A percentile compares a stretch with the other conserved stretches of the same genome.
Evolutionary conservation across 768 basidiomycete genomes (phyloP).

Genomic region (Agrocybe pediades): DNA sequence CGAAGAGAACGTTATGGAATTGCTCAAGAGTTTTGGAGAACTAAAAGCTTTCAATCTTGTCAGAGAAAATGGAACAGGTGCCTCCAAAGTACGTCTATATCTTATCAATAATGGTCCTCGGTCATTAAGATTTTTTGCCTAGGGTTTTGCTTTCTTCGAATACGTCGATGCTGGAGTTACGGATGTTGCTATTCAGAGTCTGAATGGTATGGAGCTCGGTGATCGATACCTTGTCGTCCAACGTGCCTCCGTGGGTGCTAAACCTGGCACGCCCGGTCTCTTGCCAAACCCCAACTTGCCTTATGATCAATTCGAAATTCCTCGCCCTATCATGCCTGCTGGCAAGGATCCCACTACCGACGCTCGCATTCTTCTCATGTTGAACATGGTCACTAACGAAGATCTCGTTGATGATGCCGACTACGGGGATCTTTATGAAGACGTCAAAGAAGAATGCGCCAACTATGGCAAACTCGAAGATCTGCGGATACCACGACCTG

Average conservation of each 20-base stretch:
- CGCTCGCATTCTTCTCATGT: conserved; percentile 89
- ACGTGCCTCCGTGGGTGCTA: conserved; percentile 92
- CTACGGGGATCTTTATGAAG: conserved; percentile 92
- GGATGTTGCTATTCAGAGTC: conserved; percentile 92
- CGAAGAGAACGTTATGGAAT: conserved; percentile 98
- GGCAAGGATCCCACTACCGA: conserved; percentile 61
- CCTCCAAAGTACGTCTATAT: conserved; percentile 69
- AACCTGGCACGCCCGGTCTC: conserved; percentile 66
- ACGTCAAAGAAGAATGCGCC: conserved; percentile 88
- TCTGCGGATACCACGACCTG: conserved; percentile 84
- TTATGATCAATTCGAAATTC: conserved; percentile 82
- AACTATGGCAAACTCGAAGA: conserved; percentile 84
- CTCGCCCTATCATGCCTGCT: conserved; percentile 86
- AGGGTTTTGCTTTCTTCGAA: conserved; percentile 99
- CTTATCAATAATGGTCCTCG: background rate
- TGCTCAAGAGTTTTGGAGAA: conserved; percentile 96
- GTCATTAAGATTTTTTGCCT: conserved; percentile 8
- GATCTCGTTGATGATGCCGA: conserved; percentile 90
- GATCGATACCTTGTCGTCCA: conserved; percentile 96
- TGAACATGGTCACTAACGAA: conserved; percentile 98
- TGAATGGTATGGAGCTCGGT: conserved; percentile 97
- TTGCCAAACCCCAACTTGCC: conserved; percentile 71
- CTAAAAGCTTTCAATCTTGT: conserved; percentile 98
- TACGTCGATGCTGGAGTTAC: conserved; percentile 89
- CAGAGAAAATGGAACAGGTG: conserved; percentile 86